These are phyloP conservation scores for Penicillium cataractarum DNA, from an alignment of 495 filamentous ascomycete genomes.

Conservation along the genomic window DNA sequence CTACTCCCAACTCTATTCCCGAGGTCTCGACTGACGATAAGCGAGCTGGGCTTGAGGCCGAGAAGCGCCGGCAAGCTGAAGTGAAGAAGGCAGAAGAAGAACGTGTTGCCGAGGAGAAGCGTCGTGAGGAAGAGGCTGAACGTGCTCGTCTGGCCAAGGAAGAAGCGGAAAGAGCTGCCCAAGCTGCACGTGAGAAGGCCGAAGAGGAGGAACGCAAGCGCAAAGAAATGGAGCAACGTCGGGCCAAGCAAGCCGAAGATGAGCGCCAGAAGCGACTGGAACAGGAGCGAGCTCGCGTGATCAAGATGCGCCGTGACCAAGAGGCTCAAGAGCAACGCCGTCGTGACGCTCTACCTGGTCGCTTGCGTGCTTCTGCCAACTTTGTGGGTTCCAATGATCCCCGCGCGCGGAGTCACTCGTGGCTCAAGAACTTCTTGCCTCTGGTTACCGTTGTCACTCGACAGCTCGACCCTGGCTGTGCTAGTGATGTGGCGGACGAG, in stretches of 20 bases:
- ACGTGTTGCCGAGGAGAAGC: slow-evolving; percentile 42
- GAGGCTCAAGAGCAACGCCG: slow-evolving; percentile 60
- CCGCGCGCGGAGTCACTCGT: slow-evolving; percentile 46
- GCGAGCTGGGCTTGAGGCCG: slow-evolving; percentile 42
- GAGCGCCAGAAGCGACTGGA: slow-evolving; percentile 58
- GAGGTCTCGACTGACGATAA: slow-evolving; percentile 37
- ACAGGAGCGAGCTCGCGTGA: slow-evolving; percentile 57
- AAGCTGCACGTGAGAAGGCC: slow-evolving; percentile 50
- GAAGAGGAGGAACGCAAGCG: slow-evolving; percentile 57
- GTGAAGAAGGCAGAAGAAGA: slow-evolving; percentile 31
- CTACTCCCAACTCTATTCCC: slow-evolving; percentile 28
- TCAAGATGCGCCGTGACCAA: slow-evolving; percentile 52
- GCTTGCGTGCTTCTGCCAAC: slow-evolving; percentile 52
- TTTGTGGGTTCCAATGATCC: slow-evolving; percentile 52
- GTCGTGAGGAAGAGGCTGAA: slow-evolving; percentile 50
- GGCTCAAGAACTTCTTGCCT: slow-evolving; percentile 56
- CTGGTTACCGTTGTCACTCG: slow-evolving; percentile 52
- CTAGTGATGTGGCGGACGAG: slow-evolving; percentile 52
- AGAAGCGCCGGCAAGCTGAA: slow-evolving; percentile 44
- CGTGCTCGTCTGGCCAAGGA: slow-evolving; percentile 47
- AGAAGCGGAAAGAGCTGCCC: slow-evolving; percentile 47
- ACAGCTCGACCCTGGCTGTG: slow-evolving; percentile 51
- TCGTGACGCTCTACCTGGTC: slow-evolving; percentile 58
- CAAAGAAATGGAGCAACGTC: slow-evolving; percentile 55
- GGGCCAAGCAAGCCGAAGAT: slow-evolving; percentile 57